Evolutionary conservation across 495 filamentous ascomycete genomes (phyloP).

Genomic region (Bacidia gigantensis): DNA sequence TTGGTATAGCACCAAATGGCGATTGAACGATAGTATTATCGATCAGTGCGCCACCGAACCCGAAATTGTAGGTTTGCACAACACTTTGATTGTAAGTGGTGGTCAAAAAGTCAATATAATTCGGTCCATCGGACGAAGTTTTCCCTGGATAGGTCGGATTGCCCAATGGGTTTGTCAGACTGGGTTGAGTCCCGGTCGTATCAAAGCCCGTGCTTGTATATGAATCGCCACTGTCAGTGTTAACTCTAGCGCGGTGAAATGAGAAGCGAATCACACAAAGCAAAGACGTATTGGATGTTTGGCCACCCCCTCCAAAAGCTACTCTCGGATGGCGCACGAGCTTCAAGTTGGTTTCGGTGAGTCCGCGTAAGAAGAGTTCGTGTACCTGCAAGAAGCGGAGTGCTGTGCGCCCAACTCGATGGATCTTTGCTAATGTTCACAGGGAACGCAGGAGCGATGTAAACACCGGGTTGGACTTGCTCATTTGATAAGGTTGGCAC

Average conservation of each 20-base stretch:
- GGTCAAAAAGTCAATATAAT: conserved; percentile 44
- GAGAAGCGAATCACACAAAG: conserved; percentile 8
- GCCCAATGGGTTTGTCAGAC: conserved; percentile 52
- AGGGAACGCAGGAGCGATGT: conserved; percentile 1
- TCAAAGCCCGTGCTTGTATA: conserved; percentile 58
- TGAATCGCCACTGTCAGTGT: conserved; percentile 36
- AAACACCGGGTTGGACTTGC: conserved; percentile 9
- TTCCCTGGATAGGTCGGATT: conserved; percentile 45
- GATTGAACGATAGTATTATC: conserved; percentile 32
- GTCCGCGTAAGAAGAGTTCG: too few relatives aligned
- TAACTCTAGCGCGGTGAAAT: conserved; percentile 21
- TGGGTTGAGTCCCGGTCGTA: conserved; percentile 43
- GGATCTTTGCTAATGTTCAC: conserved; percentile 2
- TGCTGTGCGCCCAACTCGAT: conserved; percentile 10
- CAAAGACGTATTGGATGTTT: conserved; percentile 14
- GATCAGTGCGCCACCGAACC: conserved; percentile 43
- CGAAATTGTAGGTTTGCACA: conserved; percentile 42
- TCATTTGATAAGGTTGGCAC: background rate
- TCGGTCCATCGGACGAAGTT: conserved; percentile 37
- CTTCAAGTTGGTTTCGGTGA: background rate
- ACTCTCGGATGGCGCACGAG: background rate
- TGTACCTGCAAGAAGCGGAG: conserved; percentile 7
- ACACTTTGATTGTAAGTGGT: conserved; percentile 38
- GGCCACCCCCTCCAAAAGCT: conserved; percentile 14
- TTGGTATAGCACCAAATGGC: conserved; percentile 24